These are phyloP conservation scores for Trypanosoma congolense DNA, from an alignment of 208 protist species.

Conservation along the genomic window DNA sequence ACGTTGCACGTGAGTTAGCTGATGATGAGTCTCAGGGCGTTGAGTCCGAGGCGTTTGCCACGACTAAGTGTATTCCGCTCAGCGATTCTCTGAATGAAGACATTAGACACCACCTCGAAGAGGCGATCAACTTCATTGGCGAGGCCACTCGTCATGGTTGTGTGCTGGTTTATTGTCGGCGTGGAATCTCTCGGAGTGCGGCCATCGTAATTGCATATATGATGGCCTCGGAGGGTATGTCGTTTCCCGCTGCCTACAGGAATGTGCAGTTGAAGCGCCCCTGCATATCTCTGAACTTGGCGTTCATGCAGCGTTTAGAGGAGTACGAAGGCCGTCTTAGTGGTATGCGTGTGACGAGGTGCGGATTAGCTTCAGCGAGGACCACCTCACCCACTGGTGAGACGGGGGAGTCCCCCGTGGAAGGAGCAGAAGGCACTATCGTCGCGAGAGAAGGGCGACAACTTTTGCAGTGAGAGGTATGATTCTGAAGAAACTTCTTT, in stretches of 20 bases:
- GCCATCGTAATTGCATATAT: constrained; percentile 29
- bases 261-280: constrained; percentile 41
- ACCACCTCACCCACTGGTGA: too few species aligned
- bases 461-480: too few species aligned
- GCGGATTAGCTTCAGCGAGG: too few species aligned
- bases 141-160: constrained; percentile 24
- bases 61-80: constrained; percentile 60
- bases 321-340: constrained; percentile 27
- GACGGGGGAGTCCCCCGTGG: too few species aligned
- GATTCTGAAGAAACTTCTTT: too few species aligned
- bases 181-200: constrained; percentile 38
- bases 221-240: constrained; percentile 58
- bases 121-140: constrained; percentile 70
- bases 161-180: constrained; percentile 39
- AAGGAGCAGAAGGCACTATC: too few species aligned
- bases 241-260: constrained; percentile 46
- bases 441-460: too few species aligned
- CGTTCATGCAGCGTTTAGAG: constrained; percentile 62
- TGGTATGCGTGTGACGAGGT: constrained; percentile 13
- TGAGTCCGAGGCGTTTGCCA: constrained; percentile 25
- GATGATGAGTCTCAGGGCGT: constrained; percentile 20
- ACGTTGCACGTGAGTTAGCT: constrained; percentile 67
- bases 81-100: constrained; percentile 65
- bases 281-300: constrained; percentile 78
- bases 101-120: constrained; percentile 40